Evolutionary conservation across 495 filamentous ascomycete genomes (phyloP), one percentile per base, ranked within the genome.

Genomic region (Hyaloscypha hepaticicola): DNA sequence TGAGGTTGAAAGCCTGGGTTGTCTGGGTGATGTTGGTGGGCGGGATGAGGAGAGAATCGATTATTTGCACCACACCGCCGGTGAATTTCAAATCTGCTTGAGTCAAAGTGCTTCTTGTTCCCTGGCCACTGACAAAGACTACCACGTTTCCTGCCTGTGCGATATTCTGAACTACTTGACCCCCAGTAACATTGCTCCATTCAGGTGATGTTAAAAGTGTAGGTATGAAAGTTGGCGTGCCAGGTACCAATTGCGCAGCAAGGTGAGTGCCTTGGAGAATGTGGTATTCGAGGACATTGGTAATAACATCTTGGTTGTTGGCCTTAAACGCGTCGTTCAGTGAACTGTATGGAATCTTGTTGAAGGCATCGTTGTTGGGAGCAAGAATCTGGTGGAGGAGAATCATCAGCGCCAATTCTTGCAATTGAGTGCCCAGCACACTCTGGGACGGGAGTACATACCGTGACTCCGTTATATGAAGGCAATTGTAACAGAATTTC

Each of bases 51-150:
- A 86, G 74, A 7, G 66, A 72, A 72, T 90, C 82, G 69, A 92
- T 83, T 51, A 91, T 74, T 71, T 92, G 88, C 31, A 90, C 76
- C 1, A 86, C 79, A 41, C 89, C 89, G 21, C 84, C 82, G 34
- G 77, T 79, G 75, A 89, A 91, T 64, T 79, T 77, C 50, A 87
- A 67, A 71, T 91, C 81, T 45, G 38, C 11, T 60, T 55, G 28
- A 0, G 49, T 72, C 61, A 45, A 66, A 59, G 55, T 77, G 58
- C 64, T 83, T 72, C 53, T 72, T 67, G 6, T 76, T 65, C 31
- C 74, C 67, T 66, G 68, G 8, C 78, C 82, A 6, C 77, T 78
- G 24, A 72, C 66, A 66, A 75, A 72, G 27, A 81, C 70, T 16
- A 72, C 72, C 2, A 78, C 72, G 21, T 71, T 70, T 9, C 73